Evolutionary conservation across 2,329 filamentous ascomycete species (phyloP), one percentile per base, ranked within the genome.

Genomic region (Aspergillus fumigatus): DNA sequence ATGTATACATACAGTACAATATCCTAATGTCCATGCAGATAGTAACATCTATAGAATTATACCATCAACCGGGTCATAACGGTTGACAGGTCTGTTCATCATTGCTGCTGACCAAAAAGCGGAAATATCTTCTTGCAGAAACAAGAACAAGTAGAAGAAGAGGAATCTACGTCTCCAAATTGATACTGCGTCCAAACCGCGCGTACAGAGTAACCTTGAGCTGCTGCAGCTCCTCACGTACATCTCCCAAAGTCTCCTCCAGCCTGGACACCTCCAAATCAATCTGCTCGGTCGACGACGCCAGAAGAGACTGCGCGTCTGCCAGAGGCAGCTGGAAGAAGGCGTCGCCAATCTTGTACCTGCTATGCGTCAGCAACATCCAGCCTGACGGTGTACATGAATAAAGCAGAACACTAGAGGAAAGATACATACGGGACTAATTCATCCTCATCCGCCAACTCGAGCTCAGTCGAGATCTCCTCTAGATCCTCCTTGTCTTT

Each of bases 401-500:
- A 25, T 26, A 14, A 14, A 21, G 21, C 19, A 48, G 3, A 11
- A 23, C 2, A 23, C 21, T 17, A 35, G 47, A n/a, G 50, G 45
- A 65, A 53, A n/a, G n/a, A 52, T 25, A 78, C 87, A 73, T 82
- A 97, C 89, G 90, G 92, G 23, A 99, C 87, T 69, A 89, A 86
- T 53, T 96, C 92, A 66, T 97, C 93, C 73, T 99, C 94, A 73
- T 97, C 93, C 52, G 91, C 90, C 19, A 99, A 85, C 77, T 99
- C 94, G 49, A 99, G 82, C 74, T 99, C 94, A 53, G 83, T 90
- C 1, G 88, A 88, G 54, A 99, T 84, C 74, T 99, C 94, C 72
- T 97, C 92, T 3, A 97, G 84, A 70, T 97, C 94, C 75, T 99
- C 94, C 78, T 97, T 97, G 75, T 97, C 93, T 80, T 97, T 97